Base-by-base conservation (phyloP, 345 rosid genomes). In the Eutrema yunnanense region DNA sequence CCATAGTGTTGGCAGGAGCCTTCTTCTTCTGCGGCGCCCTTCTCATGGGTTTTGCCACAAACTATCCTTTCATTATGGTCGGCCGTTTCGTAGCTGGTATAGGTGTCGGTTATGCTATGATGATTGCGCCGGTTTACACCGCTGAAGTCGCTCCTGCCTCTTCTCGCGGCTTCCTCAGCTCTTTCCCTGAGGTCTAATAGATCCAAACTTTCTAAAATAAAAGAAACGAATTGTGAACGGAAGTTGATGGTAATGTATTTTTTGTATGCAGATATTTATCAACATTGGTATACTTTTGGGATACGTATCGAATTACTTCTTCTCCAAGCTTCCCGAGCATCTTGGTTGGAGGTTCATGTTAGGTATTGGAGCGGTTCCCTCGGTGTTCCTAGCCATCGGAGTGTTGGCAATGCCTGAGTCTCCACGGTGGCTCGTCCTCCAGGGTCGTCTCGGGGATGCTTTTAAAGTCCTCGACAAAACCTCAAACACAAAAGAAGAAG, bases 331-430 rank as follows among this genome's bases (percentile, higher is more conserved):
- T 47, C 84, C 87, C 0, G 50, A 56, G 5, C 78, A 79, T 67
- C 34, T 81, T 0, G 84, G 84, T 44, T 86, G 92, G 94, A 80
- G 94, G 65, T 36, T 86, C 46, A 90, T 88, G 94, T 81, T 88
- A 22, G 94, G 89, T 26, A 62, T 90, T 9, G 89, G 88, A 6
- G 90, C 86, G 0, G 10, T 86, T 4, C 96, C 96, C 0, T 74
- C 90, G 0, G 9, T 83, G 1, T 30, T 67, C 0, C 74, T 88
- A 34, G 92, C 82, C 8, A 4, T 84, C 2, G 86, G 87, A 5
- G 90, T 86, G 26, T 48, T 85, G 68, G 73, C 68, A 16, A 85
- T 86, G 90, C 94, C 94, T 0, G 94, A 90, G 79, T 88, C 96
- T 12, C 96, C 96, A 4, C 73, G 86, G 49, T 90, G 92, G 94